Evolutionary conservation across 805 yeast genomes (phyloP).

Genomic region (Candida insectalens): DNA sequence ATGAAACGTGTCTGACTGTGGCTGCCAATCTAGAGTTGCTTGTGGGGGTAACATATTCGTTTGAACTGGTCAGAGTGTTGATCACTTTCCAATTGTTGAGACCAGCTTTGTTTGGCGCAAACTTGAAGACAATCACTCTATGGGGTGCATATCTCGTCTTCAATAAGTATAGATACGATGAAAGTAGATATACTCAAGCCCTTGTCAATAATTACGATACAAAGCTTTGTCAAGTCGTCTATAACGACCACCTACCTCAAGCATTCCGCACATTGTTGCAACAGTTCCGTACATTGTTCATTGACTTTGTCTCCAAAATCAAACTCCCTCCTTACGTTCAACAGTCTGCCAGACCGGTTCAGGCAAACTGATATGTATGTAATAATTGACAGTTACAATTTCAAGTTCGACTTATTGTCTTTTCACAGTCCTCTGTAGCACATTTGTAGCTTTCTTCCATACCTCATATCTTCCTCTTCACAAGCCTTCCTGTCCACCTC

Average conservation of each 20-base stretch:
- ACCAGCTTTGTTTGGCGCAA: slow-evolving; percentile 16
- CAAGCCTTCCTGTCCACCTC: too few species aligned
- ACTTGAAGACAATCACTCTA: slow-evolving; percentile 27
- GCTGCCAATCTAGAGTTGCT: slow-evolving; percentile 41
- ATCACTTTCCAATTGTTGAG: slow-evolving; percentile 25
- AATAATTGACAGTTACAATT: too few species aligned
- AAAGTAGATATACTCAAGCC: slow-evolving; percentile 43
- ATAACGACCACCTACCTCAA: slow-evolving; percentile 16
- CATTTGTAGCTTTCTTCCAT: too few species aligned
- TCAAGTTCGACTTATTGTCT: too few species aligned
- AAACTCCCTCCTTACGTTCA: too few species aligned
- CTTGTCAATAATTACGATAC: slow-evolving; percentile 38
- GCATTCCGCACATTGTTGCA: background rate
- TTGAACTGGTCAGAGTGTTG: slow-evolving; percentile 34
- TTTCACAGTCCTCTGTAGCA: too few species aligned
- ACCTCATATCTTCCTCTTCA: too few species aligned
- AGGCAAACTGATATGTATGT: too few species aligned
- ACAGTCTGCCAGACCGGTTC: slow-evolving; percentile 4
- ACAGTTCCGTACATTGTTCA: background rate
- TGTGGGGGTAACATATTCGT: slow-evolving; percentile 27
- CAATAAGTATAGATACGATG: slow-evolving; percentile 50
- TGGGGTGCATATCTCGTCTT: slow-evolving; percentile 40
- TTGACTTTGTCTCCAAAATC: background rate
- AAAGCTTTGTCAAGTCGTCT: slow-evolving; percentile 28
- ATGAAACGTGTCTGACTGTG: slow-evolving; percentile 31